Conservation (phyloP, 2,329 filamentous ascomycete species). For the Alternaria burnsii region DNA sequence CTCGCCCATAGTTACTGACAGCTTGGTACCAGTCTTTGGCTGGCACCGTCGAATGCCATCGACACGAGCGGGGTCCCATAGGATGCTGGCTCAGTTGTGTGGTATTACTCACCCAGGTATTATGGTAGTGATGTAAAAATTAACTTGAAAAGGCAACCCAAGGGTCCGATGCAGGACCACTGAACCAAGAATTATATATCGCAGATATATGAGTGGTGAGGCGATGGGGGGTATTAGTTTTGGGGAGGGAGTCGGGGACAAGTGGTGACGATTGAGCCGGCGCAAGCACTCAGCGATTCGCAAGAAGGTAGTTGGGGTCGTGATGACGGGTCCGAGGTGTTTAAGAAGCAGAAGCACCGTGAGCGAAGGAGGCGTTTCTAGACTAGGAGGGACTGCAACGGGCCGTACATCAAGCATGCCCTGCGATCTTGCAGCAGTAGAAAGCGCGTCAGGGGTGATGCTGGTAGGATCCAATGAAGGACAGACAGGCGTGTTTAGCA, state of each 20-base stretch:
- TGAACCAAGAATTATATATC: conserved; percentile 16
- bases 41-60: conserved; percentile 15
- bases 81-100: neutral
- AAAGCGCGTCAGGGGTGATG: conserved; percentile 36
- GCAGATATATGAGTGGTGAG: conserved; percentile 18
- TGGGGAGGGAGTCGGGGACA: conserved; percentile 24
- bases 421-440: conserved; percentile 42
- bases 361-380: conserved; percentile 43
- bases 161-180: conserved; percentile 15
- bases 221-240: conserved; percentile 14
- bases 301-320: conserved; percentile 31
- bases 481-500: conserved; percentile 41
- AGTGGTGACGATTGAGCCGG: conserved; percentile 28
- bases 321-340: conserved; percentile 39
- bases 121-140: conserved; percentile 19
- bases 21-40: conserved; percentile 16
- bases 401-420: conserved; percentile 49
- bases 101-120: conserved; percentile 18
- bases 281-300: conserved; percentile 46
- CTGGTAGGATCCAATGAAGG: conserved; percentile 38
- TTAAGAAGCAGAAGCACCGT: conserved; percentile 40
- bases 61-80: conserved; percentile 12
- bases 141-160: conserved; percentile 10
- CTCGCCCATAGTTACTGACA: conserved; percentile 22
- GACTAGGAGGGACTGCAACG: conserved; percentile 51